Percentiles rank a stretch among this genome's conserved stretches.
phyloP scores from a whole-genome alignment of 352 stramenopile genomes.

The Globisporangium emineosum region DNA sequence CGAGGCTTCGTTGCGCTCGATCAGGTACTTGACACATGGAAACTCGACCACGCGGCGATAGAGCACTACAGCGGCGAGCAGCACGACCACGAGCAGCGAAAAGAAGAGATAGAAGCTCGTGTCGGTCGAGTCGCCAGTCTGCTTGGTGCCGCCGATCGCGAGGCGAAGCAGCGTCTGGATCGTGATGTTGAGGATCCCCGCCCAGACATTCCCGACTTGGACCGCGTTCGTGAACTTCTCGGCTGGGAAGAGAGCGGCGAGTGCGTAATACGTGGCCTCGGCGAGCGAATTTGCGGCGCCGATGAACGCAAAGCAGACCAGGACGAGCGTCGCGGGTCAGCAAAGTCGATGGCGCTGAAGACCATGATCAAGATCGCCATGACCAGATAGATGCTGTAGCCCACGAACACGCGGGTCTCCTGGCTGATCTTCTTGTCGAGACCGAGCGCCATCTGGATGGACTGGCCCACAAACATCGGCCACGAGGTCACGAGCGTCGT shows the following conservation, averaged over 20 bases:
- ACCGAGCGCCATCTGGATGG: constrained; percentile 48
- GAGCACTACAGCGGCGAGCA: constrained; percentile 39
- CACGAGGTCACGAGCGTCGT: constrained; percentile 57
- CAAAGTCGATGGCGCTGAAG: constrained; percentile 51
- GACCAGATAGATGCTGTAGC: constrained; percentile 54
- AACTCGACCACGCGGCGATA: constrained; percentile 37
- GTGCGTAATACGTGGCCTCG: constrained; percentile 57
- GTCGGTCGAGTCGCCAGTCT: constrained; percentile 32
- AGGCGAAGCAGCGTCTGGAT: constrained; percentile 50
- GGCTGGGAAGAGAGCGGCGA: constrained; percentile 58
- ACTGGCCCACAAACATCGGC: constrained; percentile 55
- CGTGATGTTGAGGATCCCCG: constrained; percentile 57
- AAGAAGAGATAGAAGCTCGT: constrained; percentile 69
- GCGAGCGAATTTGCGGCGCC: constrained; percentile 56
- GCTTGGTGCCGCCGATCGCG: constrained; percentile 36
- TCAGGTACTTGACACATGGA: constrained; percentile 44
- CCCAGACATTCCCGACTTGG: constrained; percentile 56
- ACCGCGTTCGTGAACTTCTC: constrained; percentile 67
- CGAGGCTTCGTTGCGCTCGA: constrained; percentile 43
- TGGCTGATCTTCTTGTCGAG: constrained; percentile 56
- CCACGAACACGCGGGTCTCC: constrained; percentile 36
- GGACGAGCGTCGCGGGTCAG: constrained; percentile 41
- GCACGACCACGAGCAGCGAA: constrained; percentile 43
- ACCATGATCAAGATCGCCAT: constrained; percentile 62
- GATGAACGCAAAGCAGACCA: constrained; percentile 48